Conservation (phyloP, 2,329 filamentous ascomycete species). For the Trichophyton verrucosum region DNA sequence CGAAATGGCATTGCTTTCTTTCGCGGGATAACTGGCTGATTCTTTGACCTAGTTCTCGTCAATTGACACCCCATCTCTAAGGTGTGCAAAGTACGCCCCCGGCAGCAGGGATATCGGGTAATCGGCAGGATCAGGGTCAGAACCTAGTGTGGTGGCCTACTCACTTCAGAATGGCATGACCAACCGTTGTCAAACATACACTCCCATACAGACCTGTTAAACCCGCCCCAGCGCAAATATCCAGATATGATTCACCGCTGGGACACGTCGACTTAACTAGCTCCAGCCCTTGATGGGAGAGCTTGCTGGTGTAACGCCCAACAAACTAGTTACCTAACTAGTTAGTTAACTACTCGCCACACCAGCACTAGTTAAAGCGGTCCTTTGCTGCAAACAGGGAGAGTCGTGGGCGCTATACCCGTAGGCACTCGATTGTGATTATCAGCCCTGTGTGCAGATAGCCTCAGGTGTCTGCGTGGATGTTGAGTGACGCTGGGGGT, state of each 20-base stretch:
- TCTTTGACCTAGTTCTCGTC: conserved; percentile 26
- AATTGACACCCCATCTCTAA: conserved; percentile 28
- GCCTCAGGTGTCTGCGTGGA: background rate
- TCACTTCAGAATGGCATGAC: conserved; percentile 30
- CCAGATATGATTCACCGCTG: background rate
- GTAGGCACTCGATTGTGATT: background rate
- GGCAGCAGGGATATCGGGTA: background rate
- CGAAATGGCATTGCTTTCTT: background rate
- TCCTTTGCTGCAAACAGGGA: too few relatives aligned
- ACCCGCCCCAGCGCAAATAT: background rate
- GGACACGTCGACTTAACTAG: background rate
- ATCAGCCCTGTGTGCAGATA: background rate
- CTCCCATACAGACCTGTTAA: background rate
- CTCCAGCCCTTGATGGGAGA: background rate
- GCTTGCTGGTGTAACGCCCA: background rate
- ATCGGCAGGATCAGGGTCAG: background rate
- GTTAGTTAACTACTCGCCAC: background rate
- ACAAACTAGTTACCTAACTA: background rate
- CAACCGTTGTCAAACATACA: conserved; percentile 22
- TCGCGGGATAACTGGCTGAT: background rate
- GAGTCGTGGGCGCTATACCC: background rate
- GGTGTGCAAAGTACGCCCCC: conserved; percentile 23
- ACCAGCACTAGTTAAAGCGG: too few relatives aligned
- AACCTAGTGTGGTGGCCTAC: conserved; percentile 28
- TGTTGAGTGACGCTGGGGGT: background rate